Conservation (phyloP, 306 rosid genomes). For the Cucurbita ficifolia region DNA sequence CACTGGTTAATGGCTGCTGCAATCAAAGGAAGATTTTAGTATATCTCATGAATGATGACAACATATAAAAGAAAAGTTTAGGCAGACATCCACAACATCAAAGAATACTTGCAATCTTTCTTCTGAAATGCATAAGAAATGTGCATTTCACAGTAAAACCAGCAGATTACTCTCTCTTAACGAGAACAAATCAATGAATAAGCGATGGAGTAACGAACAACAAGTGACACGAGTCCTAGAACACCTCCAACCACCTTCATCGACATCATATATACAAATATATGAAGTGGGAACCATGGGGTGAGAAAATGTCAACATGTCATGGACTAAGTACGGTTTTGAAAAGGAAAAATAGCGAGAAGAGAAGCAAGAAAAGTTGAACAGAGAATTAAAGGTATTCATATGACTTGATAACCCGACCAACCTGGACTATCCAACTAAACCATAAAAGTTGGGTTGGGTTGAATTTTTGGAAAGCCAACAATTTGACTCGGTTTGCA, state of each 20-base stretch:
- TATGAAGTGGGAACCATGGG: too few relatives aligned
- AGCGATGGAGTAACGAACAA: too few relatives aligned
- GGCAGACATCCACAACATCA: background rate
- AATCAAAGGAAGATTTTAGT: conserved; percentile 15
- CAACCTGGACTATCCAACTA: too few relatives aligned
- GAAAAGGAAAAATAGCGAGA: background rate
- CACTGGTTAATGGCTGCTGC: conserved; percentile 52
- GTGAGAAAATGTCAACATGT: too few relatives aligned
- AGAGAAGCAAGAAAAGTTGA: background rate
- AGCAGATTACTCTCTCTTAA: background rate
- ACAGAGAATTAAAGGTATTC: background rate
- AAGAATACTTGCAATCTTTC: background rate
- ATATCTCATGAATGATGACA: background rate
- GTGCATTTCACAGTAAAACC: background rate
- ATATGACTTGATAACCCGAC: too few relatives aligned
- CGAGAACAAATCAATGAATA: background rate
- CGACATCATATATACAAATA: too few relatives aligned
- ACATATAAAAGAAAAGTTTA: background rate
- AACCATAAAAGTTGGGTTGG: too few relatives aligned
- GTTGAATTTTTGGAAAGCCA: too few relatives aligned
- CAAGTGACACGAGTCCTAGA: too few relatives aligned
- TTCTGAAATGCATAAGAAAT: background rate
- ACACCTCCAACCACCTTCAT: too few relatives aligned
- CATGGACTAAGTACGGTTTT: too few relatives aligned
- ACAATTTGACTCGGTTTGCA: too few relatives aligned